These are phyloP conservation scores for Claviceps spartinae DNA, from an alignment of 2,329 filamentous ascomycete species.

Conservation along the genomic window DNA sequence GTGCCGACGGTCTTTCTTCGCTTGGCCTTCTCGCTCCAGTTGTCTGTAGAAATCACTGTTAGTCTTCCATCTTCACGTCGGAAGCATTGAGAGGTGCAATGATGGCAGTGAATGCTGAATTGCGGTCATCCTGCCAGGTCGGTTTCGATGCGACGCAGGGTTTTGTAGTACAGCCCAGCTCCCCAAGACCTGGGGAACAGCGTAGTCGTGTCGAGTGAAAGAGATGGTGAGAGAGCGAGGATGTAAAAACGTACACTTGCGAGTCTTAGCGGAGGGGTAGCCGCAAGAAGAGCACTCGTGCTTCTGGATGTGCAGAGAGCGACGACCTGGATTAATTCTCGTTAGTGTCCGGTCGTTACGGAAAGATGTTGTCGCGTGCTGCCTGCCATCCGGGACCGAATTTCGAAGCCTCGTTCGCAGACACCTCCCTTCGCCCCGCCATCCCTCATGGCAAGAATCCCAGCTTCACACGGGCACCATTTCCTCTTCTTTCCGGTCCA, in stretches of 20 bases:
- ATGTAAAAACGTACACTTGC: conserved; percentile 73
- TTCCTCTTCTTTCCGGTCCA: conserved; percentile 6
- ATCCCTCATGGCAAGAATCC: too few relatives aligned
- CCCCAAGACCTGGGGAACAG: background rate
- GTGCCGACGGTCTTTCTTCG: conserved; percentile 98
- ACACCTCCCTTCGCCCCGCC: background rate
- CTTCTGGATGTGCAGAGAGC: conserved; percentile 99
- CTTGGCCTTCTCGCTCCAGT: conserved; percentile 99
- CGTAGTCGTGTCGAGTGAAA: background rate
- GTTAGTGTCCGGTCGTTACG: background rate
- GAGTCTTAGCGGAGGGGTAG: conserved; percentile 92
- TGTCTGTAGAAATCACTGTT: conserved; percentile 46
- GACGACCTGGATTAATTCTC: conserved; percentile 50
- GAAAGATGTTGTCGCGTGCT: background rate
- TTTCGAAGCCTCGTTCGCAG: background rate
- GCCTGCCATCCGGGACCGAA: background rate
- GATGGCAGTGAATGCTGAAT: background rate
- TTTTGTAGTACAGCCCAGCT: background rate
- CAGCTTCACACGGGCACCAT: background rate
- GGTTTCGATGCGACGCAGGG: background rate
- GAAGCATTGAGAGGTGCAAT: background rate
- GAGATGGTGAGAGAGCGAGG: background rate
- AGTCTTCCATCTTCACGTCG: background rate
- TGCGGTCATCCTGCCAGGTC: too few relatives aligned
- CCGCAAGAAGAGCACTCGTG: conserved; percentile 91